phyloP scores from a whole-genome alignment of 2,329 filamentous ascomycete genomes.

The Xylariaceae sp. region DNA sequence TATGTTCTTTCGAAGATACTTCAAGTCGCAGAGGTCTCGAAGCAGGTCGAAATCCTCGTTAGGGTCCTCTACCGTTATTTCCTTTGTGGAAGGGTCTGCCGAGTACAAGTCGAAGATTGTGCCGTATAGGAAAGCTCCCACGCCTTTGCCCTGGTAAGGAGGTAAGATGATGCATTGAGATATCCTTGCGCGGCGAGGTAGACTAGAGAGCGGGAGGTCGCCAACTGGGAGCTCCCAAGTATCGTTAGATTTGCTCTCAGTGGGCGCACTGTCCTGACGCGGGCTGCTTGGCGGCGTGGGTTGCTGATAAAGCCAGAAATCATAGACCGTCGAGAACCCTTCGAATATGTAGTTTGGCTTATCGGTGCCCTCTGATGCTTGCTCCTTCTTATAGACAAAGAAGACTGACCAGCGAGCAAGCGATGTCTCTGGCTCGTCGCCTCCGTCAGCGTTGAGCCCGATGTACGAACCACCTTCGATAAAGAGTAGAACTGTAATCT shows the following conservation, averaged over 20 bases:
- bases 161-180: constrained; percentile 92
- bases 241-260: constrained; percentile 19
- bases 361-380: constrained; percentile 34
- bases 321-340: constrained; percentile 87
- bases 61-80: constrained; percentile 92
- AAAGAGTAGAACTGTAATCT: constrained; percentile 79
- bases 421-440: constrained; percentile 67
- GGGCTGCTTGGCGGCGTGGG: constrained; percentile 41
- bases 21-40: constrained; percentile 70
- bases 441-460: constrained; percentile 40
- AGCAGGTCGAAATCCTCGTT: constrained; percentile 81
- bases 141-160: constrained; percentile 76
- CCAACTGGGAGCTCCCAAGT: constrained; percentile 43
- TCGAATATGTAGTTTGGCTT: constrained; percentile 71
- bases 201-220: constrained; percentile 48
- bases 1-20: constrained; percentile 54
- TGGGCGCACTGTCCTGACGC: constrained; percentile 20
- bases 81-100: constrained; percentile 63
- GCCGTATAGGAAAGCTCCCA: constrained; percentile 77
- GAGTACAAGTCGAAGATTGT: constrained; percentile 70
- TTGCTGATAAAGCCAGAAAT: constrained; percentile 66
- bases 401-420: constrained; percentile 88
- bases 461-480: constrained; percentile 90
- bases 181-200: constrained; percentile 77
- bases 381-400: constrained; percentile 70